phyloP scores from a whole-genome alignment of 352 stramenopile species.

The Globisporangium spiculum region DNA sequence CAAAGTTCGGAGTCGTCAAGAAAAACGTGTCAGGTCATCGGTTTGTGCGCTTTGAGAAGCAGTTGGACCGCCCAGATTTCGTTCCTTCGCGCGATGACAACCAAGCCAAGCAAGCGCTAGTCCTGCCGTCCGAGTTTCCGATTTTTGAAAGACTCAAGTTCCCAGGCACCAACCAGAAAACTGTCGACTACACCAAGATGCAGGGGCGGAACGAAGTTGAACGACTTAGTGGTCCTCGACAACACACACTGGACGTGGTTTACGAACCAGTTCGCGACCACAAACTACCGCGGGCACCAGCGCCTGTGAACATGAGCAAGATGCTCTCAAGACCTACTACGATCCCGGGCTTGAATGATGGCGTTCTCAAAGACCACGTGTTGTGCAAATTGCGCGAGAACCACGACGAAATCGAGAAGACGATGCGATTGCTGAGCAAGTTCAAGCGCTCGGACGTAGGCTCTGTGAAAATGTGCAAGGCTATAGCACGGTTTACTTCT shows the following conservation, averaged over 20 bases:
- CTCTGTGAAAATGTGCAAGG: conserved; percentile 8
- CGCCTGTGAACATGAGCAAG: conserved; percentile 5
- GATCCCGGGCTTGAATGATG: background rate
- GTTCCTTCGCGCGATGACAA: background rate
- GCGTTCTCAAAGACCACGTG: background rate
- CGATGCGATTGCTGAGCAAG: conserved; percentile 14
- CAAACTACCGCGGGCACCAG: background rate
- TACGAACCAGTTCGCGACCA: conserved; percentile 5
- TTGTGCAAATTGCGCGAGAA: conserved; percentile 13
- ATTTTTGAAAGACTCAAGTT: conserved; percentile 12
- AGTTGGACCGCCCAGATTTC: conserved; percentile 9
- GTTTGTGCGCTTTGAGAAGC: conserved; percentile 16
- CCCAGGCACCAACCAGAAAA: too few relatives aligned
- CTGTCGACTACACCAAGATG: conserved; percentile 9
- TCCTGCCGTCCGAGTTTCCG: conserved; percentile 7
- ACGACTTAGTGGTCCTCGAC: background rate
- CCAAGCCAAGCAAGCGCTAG: background rate
- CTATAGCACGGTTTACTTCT: background rate
- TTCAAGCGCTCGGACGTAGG: conserved; percentile 12
- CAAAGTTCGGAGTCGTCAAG: conserved; percentile 14
- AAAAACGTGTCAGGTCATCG: conserved; percentile 12
- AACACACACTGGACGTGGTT: background rate
- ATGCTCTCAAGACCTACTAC: background rate
- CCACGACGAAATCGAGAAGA: conserved; percentile 14
- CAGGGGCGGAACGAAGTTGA: background rate